Evolutionary conservation across 768 basidiomycete species (phyloP).

Genomic region (Collybia nuda): DNA sequence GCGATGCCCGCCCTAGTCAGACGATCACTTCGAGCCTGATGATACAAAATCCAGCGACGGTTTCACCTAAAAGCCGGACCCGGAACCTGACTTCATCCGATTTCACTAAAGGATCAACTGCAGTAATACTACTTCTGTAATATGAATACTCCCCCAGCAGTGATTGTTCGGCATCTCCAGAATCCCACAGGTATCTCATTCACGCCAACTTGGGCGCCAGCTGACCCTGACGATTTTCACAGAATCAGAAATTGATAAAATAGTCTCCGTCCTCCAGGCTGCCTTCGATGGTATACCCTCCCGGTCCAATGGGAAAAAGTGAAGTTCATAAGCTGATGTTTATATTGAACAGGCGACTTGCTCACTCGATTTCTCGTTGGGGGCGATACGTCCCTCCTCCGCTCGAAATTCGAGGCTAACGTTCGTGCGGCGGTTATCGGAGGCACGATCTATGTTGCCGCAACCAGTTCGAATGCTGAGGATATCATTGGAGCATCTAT

Average conservation of each 20-base stretch:
- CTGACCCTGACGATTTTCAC: neutral
- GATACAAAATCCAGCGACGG: no score
- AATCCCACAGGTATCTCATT: neutral
- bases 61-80: neutral
- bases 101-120: neutral
- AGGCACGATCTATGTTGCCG: slow-evolving; percentile 25
- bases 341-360: neutral
- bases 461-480: slow-evolving; percentile 13
- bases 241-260: neutral
- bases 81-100: neutral
- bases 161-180: neutral
- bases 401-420: slow-evolving; percentile 13
- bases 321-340: neutral
- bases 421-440: slow-evolving; percentile 22
- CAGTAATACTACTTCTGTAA: neutral
- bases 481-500: slow-evolving; percentile 29
- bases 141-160: neutral
- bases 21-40: neutral
- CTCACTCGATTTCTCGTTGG: slow-evolving; percentile 16
- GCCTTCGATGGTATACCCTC: neutral
- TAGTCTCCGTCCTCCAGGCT: neutral
- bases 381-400: slow-evolving; percentile 16
- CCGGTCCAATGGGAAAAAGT: neutral
- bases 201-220: neutral
- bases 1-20: no score